Base-by-base conservation (phyloP, 768 basidiomycete species). In the Paxillus ammoniavirescens region DNA sequence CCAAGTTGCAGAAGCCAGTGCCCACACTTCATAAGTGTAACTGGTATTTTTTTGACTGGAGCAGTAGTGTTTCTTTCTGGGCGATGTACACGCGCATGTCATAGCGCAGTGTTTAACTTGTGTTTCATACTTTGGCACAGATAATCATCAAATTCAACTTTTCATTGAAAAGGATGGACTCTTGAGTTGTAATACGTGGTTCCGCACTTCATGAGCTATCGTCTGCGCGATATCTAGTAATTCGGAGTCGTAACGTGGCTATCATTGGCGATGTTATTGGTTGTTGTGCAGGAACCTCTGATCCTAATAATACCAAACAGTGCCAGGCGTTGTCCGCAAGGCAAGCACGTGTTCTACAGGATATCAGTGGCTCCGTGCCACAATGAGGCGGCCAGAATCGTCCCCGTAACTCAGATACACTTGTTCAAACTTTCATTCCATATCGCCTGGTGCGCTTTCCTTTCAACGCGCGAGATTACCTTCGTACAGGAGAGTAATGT, bases 261-360 rank as follows among this genome's bases (percentile, higher is more conserved):
- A 18, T n/a, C 26, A n/a, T 28, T 4, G 14, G 28, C 18, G 43
- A 44, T 57, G 44, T 57, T 57, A 35, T 15, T 13, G 35, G 15
- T 48, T 60, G 46, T 60, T 49, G 26, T 48, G 36, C 57, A 54
- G 42, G 26, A 47, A 38, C 59, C 31, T 60, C 23, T 28, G 54
- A 60, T 51, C 31, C 45, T 54, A 70, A 70, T 59, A 70, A 5
- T 2, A 0, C 5, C 61, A 70, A 69, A 69, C 56, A 68, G 47
- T n/a, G 68, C 58, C 65, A 56, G 56, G 63, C 56, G 59, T 50
- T 47, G 56, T 58, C 66, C 70, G 56, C 68, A 54, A 51, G 66
- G 64, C 57, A 1, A 5, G 42, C 68, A 70, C 67, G 68, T 70
- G 68, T 56, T 17, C 12, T 5, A 4, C 26, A 46, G 66, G 63